Percentiles rank a stretch among this genome's conserved stretches.
Evolutionary conservation across 768 basidiomycete species (phyloP).

Genomic region (Pisolithus albus): DNA sequence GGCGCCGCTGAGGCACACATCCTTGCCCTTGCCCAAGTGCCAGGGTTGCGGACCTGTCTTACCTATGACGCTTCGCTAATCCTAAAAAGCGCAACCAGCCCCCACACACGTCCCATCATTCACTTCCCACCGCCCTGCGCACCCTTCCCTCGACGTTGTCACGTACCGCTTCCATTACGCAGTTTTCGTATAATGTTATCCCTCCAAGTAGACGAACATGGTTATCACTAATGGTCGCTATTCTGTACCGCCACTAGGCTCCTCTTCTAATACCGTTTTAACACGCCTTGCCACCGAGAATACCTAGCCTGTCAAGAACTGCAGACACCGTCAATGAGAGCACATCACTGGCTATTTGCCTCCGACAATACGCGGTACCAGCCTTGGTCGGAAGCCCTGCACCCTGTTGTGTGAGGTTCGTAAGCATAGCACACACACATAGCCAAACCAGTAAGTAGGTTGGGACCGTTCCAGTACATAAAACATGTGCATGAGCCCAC

Average conservation of each 20-base stretch:
- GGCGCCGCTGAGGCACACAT: constrained; percentile 24
- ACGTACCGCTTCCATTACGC: constrained; percentile 34
- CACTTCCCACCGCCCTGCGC: constrained; percentile 13
- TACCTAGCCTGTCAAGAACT: constrained; percentile 12
- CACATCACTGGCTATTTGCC: too few relatives aligned
- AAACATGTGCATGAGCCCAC: too few relatives aligned
- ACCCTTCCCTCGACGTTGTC: constrained; percentile 27
- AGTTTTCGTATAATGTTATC: constrained; percentile 27
- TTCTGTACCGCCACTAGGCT: constrained; percentile 22
- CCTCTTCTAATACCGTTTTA: constrained; percentile 24
- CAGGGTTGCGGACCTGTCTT: constrained; percentile 15
- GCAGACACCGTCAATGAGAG: too few relatives aligned
- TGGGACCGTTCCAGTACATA: too few relatives aligned
- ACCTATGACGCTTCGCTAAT: constrained; percentile 8
- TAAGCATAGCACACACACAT: too few relatives aligned
- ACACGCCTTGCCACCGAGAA: constrained; percentile 19
- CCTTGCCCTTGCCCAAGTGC: constrained; percentile 11
- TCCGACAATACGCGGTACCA: too few relatives aligned
- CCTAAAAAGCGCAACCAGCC: constrained; percentile 4
- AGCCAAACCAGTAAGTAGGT: too few relatives aligned
- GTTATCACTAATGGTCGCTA: constrained; percentile 27
- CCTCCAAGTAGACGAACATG: constrained; percentile 22
- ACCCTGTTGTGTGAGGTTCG: too few relatives aligned
- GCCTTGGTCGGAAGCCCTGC: too few relatives aligned
- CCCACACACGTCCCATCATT: constrained; percentile 4